These are phyloP conservation scores for Neofusicoccum parvum DNA, from an alignment of 2,329 filamentous ascomycete genomes.

Conservation along the genomic window DNA sequence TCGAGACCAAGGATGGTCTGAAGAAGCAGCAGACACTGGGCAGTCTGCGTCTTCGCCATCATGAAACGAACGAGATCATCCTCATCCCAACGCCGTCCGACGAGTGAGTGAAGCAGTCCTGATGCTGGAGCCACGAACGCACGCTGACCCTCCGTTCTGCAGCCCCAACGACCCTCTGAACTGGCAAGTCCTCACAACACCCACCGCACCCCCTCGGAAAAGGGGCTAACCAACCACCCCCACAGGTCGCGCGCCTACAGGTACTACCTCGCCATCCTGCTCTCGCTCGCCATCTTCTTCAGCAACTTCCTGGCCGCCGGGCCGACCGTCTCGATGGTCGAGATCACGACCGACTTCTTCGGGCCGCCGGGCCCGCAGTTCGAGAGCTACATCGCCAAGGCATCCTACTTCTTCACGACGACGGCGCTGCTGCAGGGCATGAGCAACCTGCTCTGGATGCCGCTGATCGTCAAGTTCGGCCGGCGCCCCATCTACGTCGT, in stretches of 20 bases:
- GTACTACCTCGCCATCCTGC: conserved; percentile 52
- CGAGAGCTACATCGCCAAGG: conserved; percentile 43
- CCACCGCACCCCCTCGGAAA: not conserved
- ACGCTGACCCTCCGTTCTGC: conserved; percentile 32
- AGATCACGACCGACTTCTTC: conserved; percentile 49
- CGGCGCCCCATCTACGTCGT: conserved; percentile 37
- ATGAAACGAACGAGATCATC: conserved; percentile 50
- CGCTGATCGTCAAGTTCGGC: conserved; percentile 41
- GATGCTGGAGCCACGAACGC: conserved; percentile 16
- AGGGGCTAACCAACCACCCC: not conserved
- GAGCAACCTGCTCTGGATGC: conserved; percentile 41
- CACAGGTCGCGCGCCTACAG: conserved; percentile 46
- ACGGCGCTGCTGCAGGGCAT: conserved; percentile 54
- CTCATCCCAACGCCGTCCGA: conserved; percentile 53
- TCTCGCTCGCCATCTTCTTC: conserved; percentile 58
- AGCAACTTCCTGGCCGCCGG: conserved; percentile 61
- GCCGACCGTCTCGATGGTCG: conserved; percentile 54
- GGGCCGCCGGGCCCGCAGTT: conserved; percentile 39
- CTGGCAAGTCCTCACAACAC: conserved; percentile 46
- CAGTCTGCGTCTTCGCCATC: conserved; percentile 23
- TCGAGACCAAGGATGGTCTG: conserved; percentile 14
- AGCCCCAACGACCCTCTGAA: conserved; percentile 56
- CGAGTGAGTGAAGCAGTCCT: not conserved
- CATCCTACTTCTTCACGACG: conserved; percentile 57
- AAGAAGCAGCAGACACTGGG: conserved; percentile 22